Evolutionary conservation across 2,329 filamentous ascomycete species (phyloP).

Genomic region (Scedosporium dehoogii): DNA sequence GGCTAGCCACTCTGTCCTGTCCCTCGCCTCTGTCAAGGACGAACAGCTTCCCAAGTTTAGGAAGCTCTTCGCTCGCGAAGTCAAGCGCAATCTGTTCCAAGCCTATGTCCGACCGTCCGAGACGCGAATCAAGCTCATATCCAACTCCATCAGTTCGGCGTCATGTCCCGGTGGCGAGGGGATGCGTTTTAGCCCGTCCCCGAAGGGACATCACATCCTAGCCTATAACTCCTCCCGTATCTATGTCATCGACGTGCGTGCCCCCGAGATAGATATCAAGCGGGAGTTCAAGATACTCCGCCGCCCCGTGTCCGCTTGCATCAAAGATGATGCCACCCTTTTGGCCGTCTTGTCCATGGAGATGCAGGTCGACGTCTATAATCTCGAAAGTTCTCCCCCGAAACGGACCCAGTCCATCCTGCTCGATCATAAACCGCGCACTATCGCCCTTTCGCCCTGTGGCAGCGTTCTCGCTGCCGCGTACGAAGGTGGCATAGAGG

Average conservation of each 20-base stretch:
- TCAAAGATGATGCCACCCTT: slow-evolving; percentile 66
- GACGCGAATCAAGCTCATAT: slow-evolving; percentile 70
- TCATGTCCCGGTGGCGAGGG: slow-evolving; percentile 76
- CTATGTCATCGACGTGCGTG: slow-evolving; percentile 62
- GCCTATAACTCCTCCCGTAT: slow-evolving; percentile 81
- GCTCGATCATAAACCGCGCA: slow-evolving; percentile 67
- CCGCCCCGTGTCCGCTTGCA: slow-evolving; percentile 65
- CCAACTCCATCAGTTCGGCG: slow-evolving; percentile 73
- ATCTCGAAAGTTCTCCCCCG: slow-evolving; percentile 53
- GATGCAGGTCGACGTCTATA: slow-evolving; percentile 80
- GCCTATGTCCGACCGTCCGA: slow-evolving; percentile 60
- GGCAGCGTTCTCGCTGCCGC: slow-evolving; percentile 75
- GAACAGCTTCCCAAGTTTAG: slow-evolving; percentile 52
- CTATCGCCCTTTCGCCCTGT: slow-evolving; percentile 72
- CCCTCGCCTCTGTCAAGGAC: slow-evolving; percentile 26
- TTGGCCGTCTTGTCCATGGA: slow-evolving; percentile 73
- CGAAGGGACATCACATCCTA: slow-evolving; percentile 62
- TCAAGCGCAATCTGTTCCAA: slow-evolving; percentile 69
- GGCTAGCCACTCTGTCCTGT: slow-evolving; percentile 33
- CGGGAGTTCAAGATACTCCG: slow-evolving; percentile 73
- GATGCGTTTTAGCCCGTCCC: slow-evolving; percentile 74
- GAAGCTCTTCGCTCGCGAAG: slow-evolving; percentile 55
- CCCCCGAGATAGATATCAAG: slow-evolving; percentile 50
- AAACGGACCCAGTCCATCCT: slow-evolving; percentile 65
- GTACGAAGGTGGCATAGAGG: slow-evolving; percentile 82